phyloP scores from a whole-genome alignment of 208 protist genomes.

The Borovskyia barvae region DNA sequence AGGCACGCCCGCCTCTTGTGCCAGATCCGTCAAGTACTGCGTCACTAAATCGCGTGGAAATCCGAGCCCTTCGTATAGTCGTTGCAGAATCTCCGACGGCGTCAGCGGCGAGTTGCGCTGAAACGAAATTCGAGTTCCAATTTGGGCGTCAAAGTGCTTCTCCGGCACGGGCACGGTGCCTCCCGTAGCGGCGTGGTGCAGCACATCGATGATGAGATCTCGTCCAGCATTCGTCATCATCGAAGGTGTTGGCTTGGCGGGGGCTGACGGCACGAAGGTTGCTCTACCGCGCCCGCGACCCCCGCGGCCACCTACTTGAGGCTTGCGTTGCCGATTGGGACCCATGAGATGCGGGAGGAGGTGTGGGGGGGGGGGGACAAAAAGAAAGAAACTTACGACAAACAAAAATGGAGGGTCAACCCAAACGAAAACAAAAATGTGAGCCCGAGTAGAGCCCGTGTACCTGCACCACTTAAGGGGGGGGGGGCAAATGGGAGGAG shows the following conservation, averaged over 20 bases:
- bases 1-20: slow-evolving; percentile 41
- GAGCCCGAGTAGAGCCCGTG: too few relatives aligned
- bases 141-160: slow-evolving; percentile 79
- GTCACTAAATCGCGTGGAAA: slow-evolving; percentile 81
- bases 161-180: slow-evolving; percentile 78
- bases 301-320: slow-evolving; percentile 28
- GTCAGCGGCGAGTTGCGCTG: slow-evolving; percentile 79
- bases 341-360: too few relatives aligned
- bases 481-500: too few relatives aligned
- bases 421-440: too few relatives aligned
- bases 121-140: slow-evolving; percentile 60
- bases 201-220: slow-evolving; percentile 87
- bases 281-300: slow-evolving; percentile 35
- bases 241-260: slow-evolving; percentile 40
- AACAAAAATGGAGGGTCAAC: too few relatives aligned
- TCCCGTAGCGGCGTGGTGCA: slow-evolving; percentile 84
- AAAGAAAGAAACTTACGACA: slow-evolving; percentile 21
- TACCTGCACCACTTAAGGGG: too few relatives aligned
- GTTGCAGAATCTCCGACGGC: slow-evolving; percentile 67
- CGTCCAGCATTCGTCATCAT: slow-evolving; percentile 69
- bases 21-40: slow-evolving; percentile 78
- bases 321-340: slow-evolving; percentile 74
- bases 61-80: slow-evolving; percentile 79
- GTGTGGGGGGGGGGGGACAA: not conserved
- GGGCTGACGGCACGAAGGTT: slow-evolving; percentile 5